A percentile compares a stretch with the other conserved stretches of the same genome.
Evolutionary conservation across 352 stramenopile species (phyloP).

Genomic region (Globisporangium cylindrosporum): DNA sequence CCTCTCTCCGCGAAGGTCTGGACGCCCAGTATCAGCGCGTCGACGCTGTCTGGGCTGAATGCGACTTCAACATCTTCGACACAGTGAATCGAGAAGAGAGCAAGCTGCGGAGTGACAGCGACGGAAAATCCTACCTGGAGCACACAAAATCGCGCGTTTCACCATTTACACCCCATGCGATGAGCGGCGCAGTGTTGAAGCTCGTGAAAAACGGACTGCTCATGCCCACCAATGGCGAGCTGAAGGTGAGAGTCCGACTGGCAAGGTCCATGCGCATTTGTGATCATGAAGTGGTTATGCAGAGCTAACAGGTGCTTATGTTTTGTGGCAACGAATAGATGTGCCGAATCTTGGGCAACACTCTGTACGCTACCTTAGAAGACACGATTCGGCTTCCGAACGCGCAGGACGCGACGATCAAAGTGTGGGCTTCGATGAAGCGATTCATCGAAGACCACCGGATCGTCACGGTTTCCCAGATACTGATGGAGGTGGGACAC

Average conservation of each 20-base stretch:
- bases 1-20: conserved; percentile 25
- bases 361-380: background rate
- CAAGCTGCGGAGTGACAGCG: background rate
- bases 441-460: background rate
- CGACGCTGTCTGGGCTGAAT: conserved; percentile 17
- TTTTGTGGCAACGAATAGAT: background rate
- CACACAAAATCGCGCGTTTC: background rate
- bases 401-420: background rate
- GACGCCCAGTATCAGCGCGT: conserved; percentile 21
- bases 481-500: background rate
- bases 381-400: background rate
- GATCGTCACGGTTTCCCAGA: background rate
- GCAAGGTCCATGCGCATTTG: background rate
- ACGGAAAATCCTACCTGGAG: background rate
- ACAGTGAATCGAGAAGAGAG: background rate
- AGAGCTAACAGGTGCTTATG: background rate
- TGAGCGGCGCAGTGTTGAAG: background rate
- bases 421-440: background rate
- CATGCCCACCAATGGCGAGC: background rate
- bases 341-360: background rate
- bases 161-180: background rate
- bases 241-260: background rate
- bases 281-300: background rate
- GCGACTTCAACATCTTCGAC: conserved; percentile 15
- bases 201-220: background rate